phyloP scores from a whole-genome alignment of 2,329 filamentous ascomycete genomes.

The Botryotinia globosa region DNA sequence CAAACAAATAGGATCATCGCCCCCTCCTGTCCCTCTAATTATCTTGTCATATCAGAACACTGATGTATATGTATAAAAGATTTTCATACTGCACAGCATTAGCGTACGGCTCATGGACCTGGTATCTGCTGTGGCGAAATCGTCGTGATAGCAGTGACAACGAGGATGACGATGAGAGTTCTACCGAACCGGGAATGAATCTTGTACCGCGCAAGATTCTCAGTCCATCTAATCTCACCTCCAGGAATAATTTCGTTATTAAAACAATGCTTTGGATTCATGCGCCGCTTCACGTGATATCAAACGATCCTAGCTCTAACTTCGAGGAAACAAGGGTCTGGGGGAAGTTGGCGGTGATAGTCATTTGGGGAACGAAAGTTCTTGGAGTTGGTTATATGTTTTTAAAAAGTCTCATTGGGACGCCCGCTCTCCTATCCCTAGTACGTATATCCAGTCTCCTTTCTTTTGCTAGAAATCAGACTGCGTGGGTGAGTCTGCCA shows the following conservation, averaged over 20 bases:
- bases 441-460: background rate
- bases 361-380: background rate
- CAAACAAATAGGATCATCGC: background rate
- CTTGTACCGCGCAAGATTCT: background rate
- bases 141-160: background rate
- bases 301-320: background rate
- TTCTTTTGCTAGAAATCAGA: background rate
- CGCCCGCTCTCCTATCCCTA: background rate
- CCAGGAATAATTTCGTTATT: background rate
- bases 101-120: background rate
- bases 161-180: background rate
- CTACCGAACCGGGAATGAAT: background rate
- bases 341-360: background rate
- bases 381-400: background rate
- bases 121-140: background rate
- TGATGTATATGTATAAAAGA: background rate
- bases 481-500: no score
- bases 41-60: background rate
- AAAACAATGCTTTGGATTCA: constrained; percentile 1
- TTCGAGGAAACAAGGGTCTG: background rate
- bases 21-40: background rate
- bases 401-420: background rate
- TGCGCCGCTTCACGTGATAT: background rate
- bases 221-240: background rate
- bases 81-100: background rate